Conservation (phyloP, 805 yeast genomes). For the Ogataea haglerorum region DNA sequence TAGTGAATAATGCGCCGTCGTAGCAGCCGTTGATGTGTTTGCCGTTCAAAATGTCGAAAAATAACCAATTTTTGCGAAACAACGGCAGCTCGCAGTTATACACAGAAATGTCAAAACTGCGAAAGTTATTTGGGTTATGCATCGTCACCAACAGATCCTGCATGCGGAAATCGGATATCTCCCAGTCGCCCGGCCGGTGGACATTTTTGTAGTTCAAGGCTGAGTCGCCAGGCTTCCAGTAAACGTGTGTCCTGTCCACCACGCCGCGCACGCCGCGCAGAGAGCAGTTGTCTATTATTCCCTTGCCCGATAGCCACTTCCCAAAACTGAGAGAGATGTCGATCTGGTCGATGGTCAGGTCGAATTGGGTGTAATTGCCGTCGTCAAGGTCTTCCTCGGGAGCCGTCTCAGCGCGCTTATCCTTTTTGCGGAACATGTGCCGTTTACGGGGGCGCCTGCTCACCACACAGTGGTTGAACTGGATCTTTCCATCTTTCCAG, state of each 20-base stretch:
- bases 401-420: not conserved
- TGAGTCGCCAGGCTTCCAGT: conserved; percentile 77
- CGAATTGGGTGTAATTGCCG: conserved; percentile 96
- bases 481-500: conserved; percentile 84
- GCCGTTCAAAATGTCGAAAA: conserved; percentile 82
- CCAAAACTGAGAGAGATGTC: conserved; percentile 74
- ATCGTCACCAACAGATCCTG: conserved; percentile 83
- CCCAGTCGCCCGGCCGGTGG: conserved; percentile 86
- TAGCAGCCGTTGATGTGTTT: conserved; percentile 84
- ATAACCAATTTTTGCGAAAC: conserved; percentile 89
- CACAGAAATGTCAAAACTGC: conserved; percentile 85
- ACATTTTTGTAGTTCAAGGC: conserved; percentile 76
- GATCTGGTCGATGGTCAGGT: conserved; percentile 81
- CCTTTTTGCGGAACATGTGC: conserved; percentile 31
- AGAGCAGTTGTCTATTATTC: conserved; percentile 77
- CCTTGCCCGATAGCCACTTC: conserved; percentile 88
- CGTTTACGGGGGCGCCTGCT: conserved; percentile 67
- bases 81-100: conserved; percentile 78
- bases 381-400: conserved; percentile 54
- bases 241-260: conserved; percentile 84
- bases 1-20: conserved; percentile 89
- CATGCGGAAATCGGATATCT: conserved; percentile 75
- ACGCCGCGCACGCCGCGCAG: conserved; percentile 87
- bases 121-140: conserved; percentile 73
- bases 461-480: conserved; percentile 80